Percentiles rank a stretch among this genome's conserved stretches.
Conservation (phyloP, 345 rosid species). For the Moricandia moricandioides region DNA sequence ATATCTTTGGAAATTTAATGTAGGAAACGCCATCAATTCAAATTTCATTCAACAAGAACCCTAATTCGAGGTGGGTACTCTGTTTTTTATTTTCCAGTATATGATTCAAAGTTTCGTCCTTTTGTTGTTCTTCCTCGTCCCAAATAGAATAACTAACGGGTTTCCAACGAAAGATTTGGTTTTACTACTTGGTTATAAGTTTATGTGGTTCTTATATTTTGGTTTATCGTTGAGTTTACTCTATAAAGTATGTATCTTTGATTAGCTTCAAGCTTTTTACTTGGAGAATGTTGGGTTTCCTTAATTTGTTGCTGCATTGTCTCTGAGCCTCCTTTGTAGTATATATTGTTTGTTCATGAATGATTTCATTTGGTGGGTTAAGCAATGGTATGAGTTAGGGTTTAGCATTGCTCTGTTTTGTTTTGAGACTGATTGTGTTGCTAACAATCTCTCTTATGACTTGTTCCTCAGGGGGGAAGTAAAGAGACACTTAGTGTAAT, state of each 20-base stretch:
- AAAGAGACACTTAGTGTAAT: too few relatives aligned
- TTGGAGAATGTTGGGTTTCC: not conserved
- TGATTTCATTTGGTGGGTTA: not conserved
- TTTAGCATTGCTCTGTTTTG: not conserved
- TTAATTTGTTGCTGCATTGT: slow-evolving; percentile 3
- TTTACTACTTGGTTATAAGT: not conserved
- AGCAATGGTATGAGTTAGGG: not conserved
- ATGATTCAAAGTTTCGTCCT: not conserved
- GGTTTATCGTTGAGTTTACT: not conserved
- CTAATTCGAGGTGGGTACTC: slow-evolving; percentile 24
- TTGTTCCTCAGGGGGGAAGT: not conserved
- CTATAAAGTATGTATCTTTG: slow-evolving; percentile 1
- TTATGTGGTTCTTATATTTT: not conserved
- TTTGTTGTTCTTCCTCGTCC: not conserved
- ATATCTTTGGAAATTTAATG: not conserved
- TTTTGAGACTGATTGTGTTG: not conserved
- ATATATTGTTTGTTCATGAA: not conserved
- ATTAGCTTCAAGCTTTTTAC: not conserved
- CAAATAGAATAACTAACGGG: not conserved
- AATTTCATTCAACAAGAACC: slow-evolving; percentile 19
- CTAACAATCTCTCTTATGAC: slow-evolving; percentile 6
- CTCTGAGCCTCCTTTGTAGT: not conserved
- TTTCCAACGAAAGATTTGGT: slow-evolving; percentile 18
- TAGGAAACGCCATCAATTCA: not conserved
- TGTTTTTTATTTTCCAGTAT: not conserved